A percentile compares a stretch with the other conserved stretches of the same genome.
Conservation (phyloP, 352 stramenopile genomes). For the Phytopythium kandeliae region DNA sequence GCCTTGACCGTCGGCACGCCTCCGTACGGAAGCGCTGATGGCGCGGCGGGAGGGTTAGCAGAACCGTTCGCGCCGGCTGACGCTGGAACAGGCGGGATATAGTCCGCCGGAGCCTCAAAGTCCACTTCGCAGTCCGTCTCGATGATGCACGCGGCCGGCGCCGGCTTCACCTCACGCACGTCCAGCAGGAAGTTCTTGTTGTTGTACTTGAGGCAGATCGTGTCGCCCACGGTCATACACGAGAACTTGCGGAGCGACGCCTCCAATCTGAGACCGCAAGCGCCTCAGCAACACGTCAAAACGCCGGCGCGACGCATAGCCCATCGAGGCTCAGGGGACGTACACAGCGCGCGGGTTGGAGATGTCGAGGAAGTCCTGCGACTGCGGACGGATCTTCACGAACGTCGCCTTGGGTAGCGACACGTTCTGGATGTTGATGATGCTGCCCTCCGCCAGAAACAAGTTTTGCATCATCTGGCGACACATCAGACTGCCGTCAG, state of each 20-base stretch:
- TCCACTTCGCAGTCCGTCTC: slow-evolving; percentile 99
- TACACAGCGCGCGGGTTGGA: slow-evolving; percentile 97
- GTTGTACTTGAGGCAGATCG: slow-evolving; percentile 99
- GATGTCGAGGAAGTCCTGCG: slow-evolving; percentile 98
- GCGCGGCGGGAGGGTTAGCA: slow-evolving; percentile 18
- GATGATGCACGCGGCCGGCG: slow-evolving; percentile 97
- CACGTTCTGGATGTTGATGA: slow-evolving; percentile 96
- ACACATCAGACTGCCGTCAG: too few relatives aligned
- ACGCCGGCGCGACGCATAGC: too few relatives aligned
- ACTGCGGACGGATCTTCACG: slow-evolving; percentile 98
- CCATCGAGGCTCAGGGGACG: too few relatives aligned
- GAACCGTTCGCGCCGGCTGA: slow-evolving; percentile 8
- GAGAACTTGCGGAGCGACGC: slow-evolving; percentile 88
- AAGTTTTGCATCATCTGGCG: slow-evolving; percentile 98
- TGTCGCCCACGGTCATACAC: slow-evolving; percentile 97
- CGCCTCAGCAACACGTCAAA: too few relatives aligned
- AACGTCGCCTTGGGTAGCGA: slow-evolving; percentile 96
- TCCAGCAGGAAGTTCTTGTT: slow-evolving; percentile 98
- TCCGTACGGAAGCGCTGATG: slow-evolving; percentile 57
- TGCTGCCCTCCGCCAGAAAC: slow-evolving; percentile 89
- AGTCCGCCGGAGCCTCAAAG: slow-evolving; percentile 95
- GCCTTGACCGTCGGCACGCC: slow-evolving; percentile 67
- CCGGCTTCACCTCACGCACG: slow-evolving; percentile 95
- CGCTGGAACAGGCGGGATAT: slow-evolving; percentile 44
- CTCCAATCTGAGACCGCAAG: slow-evolving; percentile 56